Percentiles rank a stretch among this genome's conserved stretches.
phyloP scores from a whole-genome alignment of 306 rosid genomes.

The Lotus japonicus region DNA sequence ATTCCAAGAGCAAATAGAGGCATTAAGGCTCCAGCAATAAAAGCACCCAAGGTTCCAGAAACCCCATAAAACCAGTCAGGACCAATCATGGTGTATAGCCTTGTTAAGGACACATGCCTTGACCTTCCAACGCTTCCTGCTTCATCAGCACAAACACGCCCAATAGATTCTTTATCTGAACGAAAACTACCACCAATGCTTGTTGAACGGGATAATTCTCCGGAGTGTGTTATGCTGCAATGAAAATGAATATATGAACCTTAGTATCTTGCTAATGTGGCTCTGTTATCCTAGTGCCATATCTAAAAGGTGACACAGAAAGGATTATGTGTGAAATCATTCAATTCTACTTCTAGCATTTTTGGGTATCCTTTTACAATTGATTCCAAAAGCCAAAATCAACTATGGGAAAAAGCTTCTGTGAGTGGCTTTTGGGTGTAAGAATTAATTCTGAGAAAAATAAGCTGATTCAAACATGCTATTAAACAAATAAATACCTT shows the following conservation, averaged over 20 bases:
- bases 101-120: conserved; percentile 38
- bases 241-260: background rate
- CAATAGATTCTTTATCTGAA: conserved; percentile 67
- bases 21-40: conserved; percentile 86
- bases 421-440: too few species aligned
- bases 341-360: background rate
- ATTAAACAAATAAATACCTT: background rate
- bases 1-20: conserved; percentile 92
- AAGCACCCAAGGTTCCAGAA: conserved; percentile 62
- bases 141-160: conserved; percentile 42
- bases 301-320: background rate
- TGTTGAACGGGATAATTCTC: conserved; percentile 46
- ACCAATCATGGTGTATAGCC: conserved; percentile 73
- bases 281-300: background rate
- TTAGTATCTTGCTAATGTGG: background rate
- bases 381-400: too few species aligned
- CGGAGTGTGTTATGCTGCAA: conserved; percentile 43
- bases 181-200: conserved; percentile 78
- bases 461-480: background rate
- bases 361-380: background rate
- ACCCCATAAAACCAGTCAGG: conserved; percentile 82
- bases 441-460: too few species aligned
- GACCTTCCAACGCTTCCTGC: conserved; percentile 29
- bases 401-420: too few species aligned
- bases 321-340: background rate